Percentiles rank a stretch among this genome's conserved stretches.
Conservation (phyloP, 192 early-diverging fungal genomes). For the Gamsiella multidivaricata region DNA sequence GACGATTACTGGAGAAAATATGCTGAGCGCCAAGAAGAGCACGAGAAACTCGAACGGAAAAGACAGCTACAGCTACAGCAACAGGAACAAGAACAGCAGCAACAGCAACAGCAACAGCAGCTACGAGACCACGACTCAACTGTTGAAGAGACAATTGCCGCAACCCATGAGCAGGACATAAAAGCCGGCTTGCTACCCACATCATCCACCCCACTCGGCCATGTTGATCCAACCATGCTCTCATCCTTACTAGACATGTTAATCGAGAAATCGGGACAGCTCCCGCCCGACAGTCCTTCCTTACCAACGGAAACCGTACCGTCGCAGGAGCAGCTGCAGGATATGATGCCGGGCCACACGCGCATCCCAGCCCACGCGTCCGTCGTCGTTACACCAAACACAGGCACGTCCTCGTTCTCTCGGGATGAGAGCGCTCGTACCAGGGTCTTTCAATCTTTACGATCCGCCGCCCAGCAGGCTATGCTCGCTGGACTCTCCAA, state of each 20-base stretch:
- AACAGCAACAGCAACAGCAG: background rate
- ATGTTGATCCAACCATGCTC: slow-evolving; percentile 31
- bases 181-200: background rate
- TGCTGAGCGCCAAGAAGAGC: slow-evolving; percentile 27
- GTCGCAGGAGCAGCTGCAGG: background rate
- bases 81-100: slow-evolving; percentile 7
- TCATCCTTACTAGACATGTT: slow-evolving; percentile 32
- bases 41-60: slow-evolving; percentile 23
- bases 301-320: background rate
- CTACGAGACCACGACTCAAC: background rate
- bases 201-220: slow-evolving; percentile 6
- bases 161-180: background rate
- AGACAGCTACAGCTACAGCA: slow-evolving; percentile 17
- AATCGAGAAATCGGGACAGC: background rate
- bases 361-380: too few relatives aligned
- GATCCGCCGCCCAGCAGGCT: background rate
- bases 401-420: background rate
- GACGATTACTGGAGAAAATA: slow-evolving; percentile 50
- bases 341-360: background rate
- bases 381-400: background rate
- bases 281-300: background rate
- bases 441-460: slow-evolving; percentile 3
- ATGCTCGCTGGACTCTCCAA: slow-evolving; percentile 16
- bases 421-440: background rate
- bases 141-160: background rate